phyloP scores from a whole-genome alignment of 225 moss, liverwort and hornwort genomes.

The Neckera pumila region DNA sequence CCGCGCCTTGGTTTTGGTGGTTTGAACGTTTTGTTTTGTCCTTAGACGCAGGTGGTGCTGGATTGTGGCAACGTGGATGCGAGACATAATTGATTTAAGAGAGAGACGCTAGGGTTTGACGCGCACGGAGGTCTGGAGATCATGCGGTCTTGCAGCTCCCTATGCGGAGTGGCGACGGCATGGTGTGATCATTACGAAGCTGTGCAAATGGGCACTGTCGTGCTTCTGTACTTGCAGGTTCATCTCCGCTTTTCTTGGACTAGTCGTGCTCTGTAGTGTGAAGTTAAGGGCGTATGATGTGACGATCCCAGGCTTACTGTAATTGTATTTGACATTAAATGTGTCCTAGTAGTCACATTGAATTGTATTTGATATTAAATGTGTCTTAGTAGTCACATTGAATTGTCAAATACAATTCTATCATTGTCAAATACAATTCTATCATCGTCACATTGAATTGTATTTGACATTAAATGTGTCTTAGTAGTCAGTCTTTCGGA shows the following conservation, averaged over 20 bases:
- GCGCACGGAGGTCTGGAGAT: neutral
- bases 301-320: neutral
- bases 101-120: neutral
- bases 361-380: no score
- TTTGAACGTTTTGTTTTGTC: neutral
- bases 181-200: constrained; percentile 6
- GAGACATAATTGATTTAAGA: neutral
- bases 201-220: constrained; percentile 17
- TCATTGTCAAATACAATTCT: no score
- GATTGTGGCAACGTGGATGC: neutral
- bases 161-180: neutral
- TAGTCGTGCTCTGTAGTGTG: neutral
- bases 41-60: neutral
- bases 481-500: neutral
- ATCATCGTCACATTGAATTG: no score
- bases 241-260: neutral
- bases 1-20: neutral
- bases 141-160: constrained; percentile 9
- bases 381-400: no score
- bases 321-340: neutral
- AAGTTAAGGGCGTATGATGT: neutral
- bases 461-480: no score
- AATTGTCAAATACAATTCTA: no score
- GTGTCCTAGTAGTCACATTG: no score
- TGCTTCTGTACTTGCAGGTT: constrained; percentile 74